A percentile compares a stretch with the other conserved stretches of the same genome.
Conservation (phyloP, 2,329 filamentous ascomycete genomes). For the Colletotrichum sp. region DNA sequence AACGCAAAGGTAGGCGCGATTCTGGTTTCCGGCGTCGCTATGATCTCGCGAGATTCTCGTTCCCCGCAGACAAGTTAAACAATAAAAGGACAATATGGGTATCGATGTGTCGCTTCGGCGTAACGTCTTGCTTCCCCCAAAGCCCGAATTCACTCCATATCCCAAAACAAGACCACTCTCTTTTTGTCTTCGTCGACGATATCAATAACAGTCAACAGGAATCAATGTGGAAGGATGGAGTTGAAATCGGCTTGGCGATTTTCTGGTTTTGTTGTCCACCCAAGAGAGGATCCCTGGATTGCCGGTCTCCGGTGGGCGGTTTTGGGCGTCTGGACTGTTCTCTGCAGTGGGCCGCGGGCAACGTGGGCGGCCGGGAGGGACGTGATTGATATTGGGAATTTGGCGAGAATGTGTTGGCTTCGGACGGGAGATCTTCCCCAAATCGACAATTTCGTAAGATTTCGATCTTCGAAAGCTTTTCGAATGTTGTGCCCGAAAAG, state of each 20-base stretch:
- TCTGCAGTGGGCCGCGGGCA: not conserved
- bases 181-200: not conserved
- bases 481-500: not conserved
- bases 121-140: not conserved
- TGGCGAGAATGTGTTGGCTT: not conserved
- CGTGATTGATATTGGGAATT: not conserved
- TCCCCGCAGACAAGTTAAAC: not conserved
- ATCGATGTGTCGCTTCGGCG: not conserved
- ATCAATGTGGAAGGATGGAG: not conserved
- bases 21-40: not conserved
- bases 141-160: not conserved
- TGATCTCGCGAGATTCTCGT: not conserved
- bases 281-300: not conserved
- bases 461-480: not conserved
- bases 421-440: not conserved
- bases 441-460: not conserved
- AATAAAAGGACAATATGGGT: not conserved
- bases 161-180: not conserved
- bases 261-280: not conserved
- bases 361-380: not conserved
- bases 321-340: not conserved
- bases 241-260: not conserved
- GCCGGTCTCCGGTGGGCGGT: not conserved
- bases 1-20: not conserved
- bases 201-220: not conserved